A percentile compares a stretch with the other conserved stretches of the same genome.
Evolutionary conservation across 805 yeast genomes (phyloP).

Genomic region (Brettanomyces sp.): DNA sequence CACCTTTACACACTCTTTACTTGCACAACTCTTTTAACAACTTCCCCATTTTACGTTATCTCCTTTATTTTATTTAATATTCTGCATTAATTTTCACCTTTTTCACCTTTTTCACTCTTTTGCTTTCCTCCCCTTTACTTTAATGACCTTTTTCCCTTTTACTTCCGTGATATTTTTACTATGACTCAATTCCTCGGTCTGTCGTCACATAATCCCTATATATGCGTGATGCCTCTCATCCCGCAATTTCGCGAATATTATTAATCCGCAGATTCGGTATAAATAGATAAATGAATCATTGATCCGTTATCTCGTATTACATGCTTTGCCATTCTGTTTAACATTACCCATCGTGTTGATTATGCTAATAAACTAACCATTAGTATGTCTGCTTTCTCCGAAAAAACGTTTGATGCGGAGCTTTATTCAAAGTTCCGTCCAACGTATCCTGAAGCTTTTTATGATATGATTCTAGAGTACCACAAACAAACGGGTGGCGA

Average conservation of each 20-base stretch:
- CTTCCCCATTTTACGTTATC: slow-evolving; percentile 1
- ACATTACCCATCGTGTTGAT: too few species aligned
- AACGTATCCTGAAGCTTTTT: slow-evolving; percentile 47
- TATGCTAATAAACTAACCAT: too few species aligned
- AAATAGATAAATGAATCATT: too few species aligned
- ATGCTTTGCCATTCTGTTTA: too few species aligned
- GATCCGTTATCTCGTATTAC: too few species aligned
- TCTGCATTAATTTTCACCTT: slow-evolving; percentile 3
- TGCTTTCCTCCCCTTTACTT: background rate
- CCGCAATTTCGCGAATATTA: too few species aligned
- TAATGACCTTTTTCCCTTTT: background rate
- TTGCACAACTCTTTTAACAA: slow-evolving; percentile 2
- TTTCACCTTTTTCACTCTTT: background rate
- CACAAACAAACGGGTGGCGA: slow-evolving; percentile 2
- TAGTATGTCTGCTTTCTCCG: slow-evolving; percentile 57
- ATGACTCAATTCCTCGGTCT: background rate
- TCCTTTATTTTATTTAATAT: too few species aligned
- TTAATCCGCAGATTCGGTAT: too few species aligned
- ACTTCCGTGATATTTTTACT: too few species aligned
- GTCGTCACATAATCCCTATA: too few species aligned
- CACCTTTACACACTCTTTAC: slow-evolving; percentile 3
- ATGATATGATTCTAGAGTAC: slow-evolving; percentile 30
- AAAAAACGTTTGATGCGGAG: slow-evolving; percentile 38
- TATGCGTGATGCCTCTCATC: too few species aligned
- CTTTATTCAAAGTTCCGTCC: slow-evolving; percentile 58